Base-by-base conservation (phyloP, 2,329 filamentous ascomycete genomes). In the Coniosporium tulheliwenetii region DNA sequence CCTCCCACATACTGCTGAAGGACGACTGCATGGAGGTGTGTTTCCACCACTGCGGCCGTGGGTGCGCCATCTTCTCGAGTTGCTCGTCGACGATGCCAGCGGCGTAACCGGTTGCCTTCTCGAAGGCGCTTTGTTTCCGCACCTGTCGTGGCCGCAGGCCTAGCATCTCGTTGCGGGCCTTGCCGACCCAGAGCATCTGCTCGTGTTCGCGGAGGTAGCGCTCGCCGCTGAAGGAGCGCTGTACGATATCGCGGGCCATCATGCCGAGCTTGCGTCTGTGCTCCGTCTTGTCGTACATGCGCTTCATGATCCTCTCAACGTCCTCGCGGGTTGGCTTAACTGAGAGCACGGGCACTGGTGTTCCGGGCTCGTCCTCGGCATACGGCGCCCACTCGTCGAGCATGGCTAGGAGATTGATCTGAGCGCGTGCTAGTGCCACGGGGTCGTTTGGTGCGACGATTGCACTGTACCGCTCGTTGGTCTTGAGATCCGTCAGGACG, bases 381-480 rank as follows among this genome's bases (percentile, higher is more conserved):
- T 73, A 78, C 38, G 70, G 59, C 40, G 66, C 61, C 75, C 75
- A 80, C 50, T 76, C 69, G 3, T 72, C 75, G 1, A 77, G 58
- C 62, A 80, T 68, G 5, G 67, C 73, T 10, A 80, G 63, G 47
- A 79, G 66, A 41, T 71, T 70, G 45, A 80, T 70, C 49, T 80
- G 76, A 0, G 76, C 76, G 16, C 69, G 63, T 1, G 75, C 76
- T 1, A 80, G 62, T 4, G 70, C 68, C 31, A 66, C 65, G 3
- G 75, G 67, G 51, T 80, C 76, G 48, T 79, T 79, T 2, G 75
- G 76, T 10, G 75, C 71, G 2, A 79, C 74, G 5, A 79, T 71
- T 43, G 73, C 75, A 45, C 72, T 75, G 58, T 73, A 79, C 16
- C 66, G 60, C 41, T 59, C 58, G 36, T 57, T 57, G 16, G 55